Base-by-base conservation (phyloP, 495 filamentous ascomycete species). In the Penicillium angulare region DNA sequence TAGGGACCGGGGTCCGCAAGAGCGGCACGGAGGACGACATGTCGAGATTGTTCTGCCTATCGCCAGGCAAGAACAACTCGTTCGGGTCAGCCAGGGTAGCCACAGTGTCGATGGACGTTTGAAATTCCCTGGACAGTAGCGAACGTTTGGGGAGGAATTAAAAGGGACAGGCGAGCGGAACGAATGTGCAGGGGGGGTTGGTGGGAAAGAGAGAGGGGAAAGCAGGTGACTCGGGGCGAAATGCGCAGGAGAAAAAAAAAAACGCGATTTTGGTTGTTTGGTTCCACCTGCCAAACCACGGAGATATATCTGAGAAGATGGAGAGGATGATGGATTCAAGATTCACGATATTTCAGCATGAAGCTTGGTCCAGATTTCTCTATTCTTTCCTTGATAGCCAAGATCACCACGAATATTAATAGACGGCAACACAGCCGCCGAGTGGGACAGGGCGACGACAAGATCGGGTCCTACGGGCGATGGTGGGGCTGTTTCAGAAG, bases 21-120 rank as follows among this genome's bases (percentile, higher is more conserved):
- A 95, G 81, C 42, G 91, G 90, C 18, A 92, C 83, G 50, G 87
- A n/a, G n/a, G n/a, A 83, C 40, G 88, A 86, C 87, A 93, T 92
- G 58, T 77, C 80, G 67, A 81, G 79, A 61, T 66, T 72, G 66
- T 67, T 68, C 58, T 73, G 72, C 70, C 72, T 68, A 57, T 73
- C 70, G 40, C 70, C 67, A 51, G 72, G 70, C 68, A 73, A 61
- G 61, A 73, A 73, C 67, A 73, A 69, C 67, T 75, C 72, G 70
- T 73, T 73, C 6, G 70, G 72, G 47, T 73, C 72, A 58, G 72
- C 68, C 50, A 73, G 52, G 36, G 68, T 68, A 65, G 72, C 70
- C 71, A 74, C 60, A 67, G 61, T 63, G 68, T 60, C 63, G 64
- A 53, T 53, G 56, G 57, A 50, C 41, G 34, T 31, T 12, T 31